A percentile compares a stretch with the other conserved stretches of the same genome.
These are phyloP conservation scores for Neocallimastix lanati DNA, from an alignment of 192 early-diverging fungal species.

Conservation along the genomic window DNA sequence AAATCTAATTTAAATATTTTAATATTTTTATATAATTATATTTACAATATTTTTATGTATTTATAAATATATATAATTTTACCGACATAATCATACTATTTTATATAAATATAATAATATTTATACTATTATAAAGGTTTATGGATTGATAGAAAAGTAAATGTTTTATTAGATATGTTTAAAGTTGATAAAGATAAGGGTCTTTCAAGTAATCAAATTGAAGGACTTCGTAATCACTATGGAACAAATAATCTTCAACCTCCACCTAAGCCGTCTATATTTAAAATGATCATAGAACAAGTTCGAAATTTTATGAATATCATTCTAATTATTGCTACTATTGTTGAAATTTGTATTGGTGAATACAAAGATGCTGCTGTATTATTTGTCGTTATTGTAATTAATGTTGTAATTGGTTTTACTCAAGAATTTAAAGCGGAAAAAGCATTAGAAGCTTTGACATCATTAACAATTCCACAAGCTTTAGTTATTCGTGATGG, in stretches of 20 bases:
- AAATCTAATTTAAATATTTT: no score
- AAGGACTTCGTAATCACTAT: slow-evolving; percentile 53
- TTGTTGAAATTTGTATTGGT: background rate
- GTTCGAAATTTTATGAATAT: slow-evolving; percentile 73
- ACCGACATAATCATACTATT: no score
- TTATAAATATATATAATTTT: no score
- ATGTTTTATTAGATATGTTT: slow-evolving; percentile 72
- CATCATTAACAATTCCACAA: slow-evolving; percentile 65
- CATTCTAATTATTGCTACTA: background rate
- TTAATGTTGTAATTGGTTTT: slow-evolving; percentile 45
- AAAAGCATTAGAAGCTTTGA: slow-evolving; percentile 82
- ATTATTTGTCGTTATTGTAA: slow-evolving; percentile 39
- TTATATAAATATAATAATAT: no score
- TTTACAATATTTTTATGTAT: no score
- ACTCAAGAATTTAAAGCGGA: slow-evolving; percentile 83
- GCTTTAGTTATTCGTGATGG: slow-evolving; percentile 74
- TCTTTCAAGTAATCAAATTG: slow-evolving; percentile 31
- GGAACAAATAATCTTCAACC: slow-evolving; percentile 68
- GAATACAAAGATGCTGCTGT: background rate
- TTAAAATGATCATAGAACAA: slow-evolving; percentile 69
- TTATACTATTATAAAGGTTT: no score
- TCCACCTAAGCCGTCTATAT: slow-evolving; percentile 44
- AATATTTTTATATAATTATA: no score
- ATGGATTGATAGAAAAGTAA: slow-evolving; percentile 66
- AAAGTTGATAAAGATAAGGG: slow-evolving; percentile 46